Evolutionary conservation across 169 alveolate genomes (phyloP), one percentile per base, ranked within the genome.

Genomic region (Plasmodium falciparum): DNA sequence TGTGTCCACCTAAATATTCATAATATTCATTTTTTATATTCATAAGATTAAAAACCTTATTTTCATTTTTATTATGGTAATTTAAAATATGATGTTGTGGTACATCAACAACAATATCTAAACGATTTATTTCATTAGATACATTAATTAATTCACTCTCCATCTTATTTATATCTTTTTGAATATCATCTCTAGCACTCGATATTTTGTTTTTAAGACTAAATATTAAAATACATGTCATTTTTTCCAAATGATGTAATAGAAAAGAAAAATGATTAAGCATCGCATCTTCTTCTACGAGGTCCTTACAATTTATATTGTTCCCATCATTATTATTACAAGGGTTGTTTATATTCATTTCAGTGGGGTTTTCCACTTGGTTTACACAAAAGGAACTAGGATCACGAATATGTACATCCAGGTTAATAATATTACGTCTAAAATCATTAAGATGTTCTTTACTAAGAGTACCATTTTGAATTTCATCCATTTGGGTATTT

Each of bases 101-200:
- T 1, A 56, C 22, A 52, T 24, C 29, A 26, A 26, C 26, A 22
- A 26, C 59, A 50, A 54, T 73, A 3, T 56, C 86, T 43, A 50
- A 22, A 22, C 72, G 71, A 6, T 66, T 73, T 29, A 74, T 59
- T 45, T 59, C 88, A 61, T 45, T 74, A 7, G 74, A 74, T 26
- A 74, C 2, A 2, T 59, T 67, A 5, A 39, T 59, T 20, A 61
- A 15, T 61, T 74, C 66, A 9, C 47, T 59, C 11, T 59, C 73
- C 13, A 74, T 2, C 2, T 45, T 15, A 33, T 9, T 26, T 13
- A 74, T 3, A 1, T 67, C 15, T 61, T 59, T 74, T 45, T 74
- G 49, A 12, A 74, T 56, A 33, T 74, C 65, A 74, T 59, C 73
- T 5, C 66, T 74, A 15, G 66, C 26, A 20, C 52, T 39, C n/a